Evolutionary conservation across 306 rosid genomes (phyloP).

Genomic region (Corylus americana): DNA sequence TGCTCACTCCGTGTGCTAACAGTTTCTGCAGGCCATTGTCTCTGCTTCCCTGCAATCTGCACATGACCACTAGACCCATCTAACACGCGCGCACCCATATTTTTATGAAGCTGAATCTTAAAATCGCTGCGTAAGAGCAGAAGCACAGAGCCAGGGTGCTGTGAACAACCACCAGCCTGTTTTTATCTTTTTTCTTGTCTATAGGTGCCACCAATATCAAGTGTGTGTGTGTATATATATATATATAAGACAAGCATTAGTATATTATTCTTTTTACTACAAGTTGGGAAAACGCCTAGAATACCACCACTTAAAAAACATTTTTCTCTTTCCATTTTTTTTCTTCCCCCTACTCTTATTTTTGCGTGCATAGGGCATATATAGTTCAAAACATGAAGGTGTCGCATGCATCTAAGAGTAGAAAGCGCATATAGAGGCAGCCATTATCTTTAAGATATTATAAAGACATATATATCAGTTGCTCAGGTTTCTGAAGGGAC

Average conservation of each 20-base stretch:
- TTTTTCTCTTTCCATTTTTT: background rate
- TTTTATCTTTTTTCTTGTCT: constrained; percentile 13
- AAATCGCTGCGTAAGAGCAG: constrained; percentile 25
- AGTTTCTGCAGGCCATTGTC: constrained; percentile 31
- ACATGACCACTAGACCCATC: constrained; percentile 46
- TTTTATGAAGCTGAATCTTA: constrained; percentile 2
- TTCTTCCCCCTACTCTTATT: background rate
- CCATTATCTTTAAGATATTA: constrained; percentile 12
- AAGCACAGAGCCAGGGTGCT: constrained; percentile 29
- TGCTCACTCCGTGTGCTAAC: constrained; percentile 30
- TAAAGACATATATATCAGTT: constrained; percentile 33
- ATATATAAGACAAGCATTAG: constrained; percentile 4
- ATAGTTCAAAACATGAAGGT: constrained; percentile 5
- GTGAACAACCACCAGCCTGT: constrained; percentile 29
- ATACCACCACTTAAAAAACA: background rate
- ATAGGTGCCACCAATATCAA: background rate
- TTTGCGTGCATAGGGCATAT: constrained; percentile 5
- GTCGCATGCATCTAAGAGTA: constrained; percentile 17
- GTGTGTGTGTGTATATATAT: too few relatives aligned
- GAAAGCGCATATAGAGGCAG: constrained; percentile 14
- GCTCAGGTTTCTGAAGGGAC: constrained; percentile 23
- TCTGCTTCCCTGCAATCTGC: constrained; percentile 50
- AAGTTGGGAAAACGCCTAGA: constrained; percentile 1
- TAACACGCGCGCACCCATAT: constrained; percentile 15
- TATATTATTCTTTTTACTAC: background rate